phyloP scores from a whole-genome alignment of 2,329 filamentous ascomycete species.

The Escovopsis weberi region DNA sequence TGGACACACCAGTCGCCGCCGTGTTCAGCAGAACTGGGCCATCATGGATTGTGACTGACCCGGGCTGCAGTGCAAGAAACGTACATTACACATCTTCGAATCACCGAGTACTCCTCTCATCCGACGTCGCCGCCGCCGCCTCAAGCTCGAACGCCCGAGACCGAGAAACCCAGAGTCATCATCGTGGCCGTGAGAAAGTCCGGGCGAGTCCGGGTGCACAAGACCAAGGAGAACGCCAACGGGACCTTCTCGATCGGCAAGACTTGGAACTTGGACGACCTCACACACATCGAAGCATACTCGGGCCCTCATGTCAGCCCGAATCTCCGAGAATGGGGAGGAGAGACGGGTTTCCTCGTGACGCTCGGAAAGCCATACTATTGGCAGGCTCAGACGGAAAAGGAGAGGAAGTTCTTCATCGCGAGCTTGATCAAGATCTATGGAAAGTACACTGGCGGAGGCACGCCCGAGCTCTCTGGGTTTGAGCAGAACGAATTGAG shows the following conservation, averaged over 20 bases:
- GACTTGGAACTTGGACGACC: constrained; percentile 91
- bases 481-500: constrained; percentile 73
- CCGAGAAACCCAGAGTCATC: constrained; percentile 81
- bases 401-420: constrained; percentile 98
- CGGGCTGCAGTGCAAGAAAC: constrained; percentile 47
- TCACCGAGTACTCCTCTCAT: constrained; percentile 72
- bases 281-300: constrained; percentile 72
- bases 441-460: constrained; percentile 86
- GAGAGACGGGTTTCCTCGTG: constrained; percentile 71
- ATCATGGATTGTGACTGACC: constrained; percentile 5
- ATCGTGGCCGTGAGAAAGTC: constrained; percentile 89
- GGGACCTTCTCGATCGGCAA: constrained; percentile 95
- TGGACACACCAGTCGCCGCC: background rate
- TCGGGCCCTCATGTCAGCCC: constrained; percentile 44
- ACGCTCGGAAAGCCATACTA: constrained; percentile 91
- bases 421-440: constrained; percentile 93
- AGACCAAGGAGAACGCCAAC: constrained; percentile 88
- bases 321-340: constrained; percentile 60
- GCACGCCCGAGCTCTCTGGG: constrained; percentile 61
- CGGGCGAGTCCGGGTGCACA: constrained; percentile 87
- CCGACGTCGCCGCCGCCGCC: constrained; percentile 77
- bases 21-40: too few species aligned
- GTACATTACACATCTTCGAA: constrained; percentile 93
- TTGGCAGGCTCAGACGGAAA: constrained; percentile 84
- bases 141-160: constrained; percentile 49